phyloP scores from a whole-genome alignment of 2,329 filamentous ascomycete genomes.

The Eurotiales sp. region DNA sequence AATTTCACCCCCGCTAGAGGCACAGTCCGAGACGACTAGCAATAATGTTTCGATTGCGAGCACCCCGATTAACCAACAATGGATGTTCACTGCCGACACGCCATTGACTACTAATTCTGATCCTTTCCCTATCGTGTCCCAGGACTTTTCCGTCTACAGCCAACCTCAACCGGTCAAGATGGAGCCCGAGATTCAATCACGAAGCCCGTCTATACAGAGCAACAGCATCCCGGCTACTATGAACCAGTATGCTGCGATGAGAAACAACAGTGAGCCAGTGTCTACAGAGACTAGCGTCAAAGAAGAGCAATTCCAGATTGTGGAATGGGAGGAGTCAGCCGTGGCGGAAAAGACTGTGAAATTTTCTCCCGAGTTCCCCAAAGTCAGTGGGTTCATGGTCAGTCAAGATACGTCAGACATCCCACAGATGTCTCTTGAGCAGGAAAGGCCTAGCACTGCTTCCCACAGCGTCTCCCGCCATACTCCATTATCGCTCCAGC shows the following conservation, averaged over 20 bases:
- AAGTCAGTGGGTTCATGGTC: slow-evolving; percentile 33
- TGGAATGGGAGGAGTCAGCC: slow-evolving; percentile 25
- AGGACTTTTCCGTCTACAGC: slow-evolving; percentile 4
- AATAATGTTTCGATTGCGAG: slow-evolving; percentile 2
- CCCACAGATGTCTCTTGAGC: slow-evolving; percentile 22
- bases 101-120: not conserved
- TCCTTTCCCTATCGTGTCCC: slow-evolving; percentile 1
- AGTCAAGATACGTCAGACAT: slow-evolving; percentile 32
- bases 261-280: slow-evolving; percentile 28
- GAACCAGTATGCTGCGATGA: slow-evolving; percentile 30
- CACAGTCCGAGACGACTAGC: slow-evolving; percentile 14
- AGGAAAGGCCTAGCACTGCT: slow-evolving; percentile 22
- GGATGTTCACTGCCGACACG: slow-evolving; percentile 17
- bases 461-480: slow-evolving; percentile 24
- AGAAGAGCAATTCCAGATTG: slow-evolving; percentile 23
- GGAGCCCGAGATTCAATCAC: slow-evolving; percentile 29
- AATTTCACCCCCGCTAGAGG: slow-evolving; percentile 15
- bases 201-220: slow-evolving; percentile 35
- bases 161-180: slow-evolving; percentile 8
- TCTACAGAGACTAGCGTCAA: slow-evolving; percentile 30
- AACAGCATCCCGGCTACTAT: slow-evolving; percentile 29
- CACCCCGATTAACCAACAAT: slow-evolving; percentile 21
- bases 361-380: slow-evolving; percentile 22
- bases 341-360: slow-evolving; percentile 21
- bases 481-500: slow-evolving; percentile 30